phyloP scores from a whole-genome alignment of 2,329 filamentous ascomycete genomes.

The Aspergillus thermomutatus region DNA sequence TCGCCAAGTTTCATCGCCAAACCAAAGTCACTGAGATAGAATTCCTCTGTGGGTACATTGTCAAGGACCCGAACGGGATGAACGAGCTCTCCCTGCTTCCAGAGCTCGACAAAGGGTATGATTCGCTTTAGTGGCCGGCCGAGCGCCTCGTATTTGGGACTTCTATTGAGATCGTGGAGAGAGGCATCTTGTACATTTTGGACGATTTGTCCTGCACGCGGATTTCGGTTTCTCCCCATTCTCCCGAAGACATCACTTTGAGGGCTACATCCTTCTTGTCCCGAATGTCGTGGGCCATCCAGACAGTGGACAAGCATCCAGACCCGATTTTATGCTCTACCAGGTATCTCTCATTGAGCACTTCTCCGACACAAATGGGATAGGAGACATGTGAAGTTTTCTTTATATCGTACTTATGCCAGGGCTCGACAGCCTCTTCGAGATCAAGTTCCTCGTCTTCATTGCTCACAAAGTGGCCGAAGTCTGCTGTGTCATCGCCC shows the following conservation, averaged over 20 bases:
- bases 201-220: slow-evolving; percentile 19
- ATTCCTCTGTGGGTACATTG: slow-evolving; percentile 20
- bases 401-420: slow-evolving; percentile 13
- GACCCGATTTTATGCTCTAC: slow-evolving; percentile 24
- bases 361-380: slow-evolving; percentile 16
- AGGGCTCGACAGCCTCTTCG: slow-evolving; percentile 17
- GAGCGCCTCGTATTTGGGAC: slow-evolving; percentile 25
- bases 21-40: slow-evolving; percentile 30
- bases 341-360: slow-evolving; percentile 21
- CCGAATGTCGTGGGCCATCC: slow-evolving; percentile 23
- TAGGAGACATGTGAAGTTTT: slow-evolving; percentile 14
- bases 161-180: slow-evolving; percentile 19
- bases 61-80: slow-evolving; percentile 17
- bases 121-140: slow-evolving; percentile 22
- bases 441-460: slow-evolving; percentile 18
- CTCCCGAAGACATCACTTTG: slow-evolving; percentile 19
- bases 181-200: slow-evolving; percentile 14
- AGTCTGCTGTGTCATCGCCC: not conserved
- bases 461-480: slow-evolving; percentile 13
- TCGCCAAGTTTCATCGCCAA: slow-evolving; percentile 22
- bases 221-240: slow-evolving; percentile 16
- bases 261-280: slow-evolving; percentile 20
- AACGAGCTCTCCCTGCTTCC: slow-evolving; percentile 25
- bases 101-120: slow-evolving; percentile 23
- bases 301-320: slow-evolving; percentile 24